Base-by-base conservation (phyloP, 2,329 filamentous ascomycete genomes). In the Curvularia sp. region DNA sequence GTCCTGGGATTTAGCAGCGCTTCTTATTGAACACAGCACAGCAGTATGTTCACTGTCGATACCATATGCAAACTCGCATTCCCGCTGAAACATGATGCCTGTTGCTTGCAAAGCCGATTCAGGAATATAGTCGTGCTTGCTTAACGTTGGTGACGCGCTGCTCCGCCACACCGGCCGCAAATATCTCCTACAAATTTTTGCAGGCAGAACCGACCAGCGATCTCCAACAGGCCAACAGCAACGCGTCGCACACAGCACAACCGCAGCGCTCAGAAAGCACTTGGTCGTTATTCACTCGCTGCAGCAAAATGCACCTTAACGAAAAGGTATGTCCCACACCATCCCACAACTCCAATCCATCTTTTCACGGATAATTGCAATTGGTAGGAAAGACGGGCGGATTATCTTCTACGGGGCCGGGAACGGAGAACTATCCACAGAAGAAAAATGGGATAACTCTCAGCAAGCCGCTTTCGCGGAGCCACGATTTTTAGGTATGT, bases 301-400 rank as follows among this genome's bases (percentile, higher is more conserved):
- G 33, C 33, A 35, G 15, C n/a, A 35, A 35, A 35, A 15, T 12
- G 7, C 30, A 31, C 12, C 12, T 13, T 22, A 18, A 47, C 2
- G 57, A 53, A 52, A 60, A 55, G 49, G 26, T 49, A 73, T 77
- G 74, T 77, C 73, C 72, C 76, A 75, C 70, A 71, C 73, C 75
- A 76, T 77, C 76, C 76, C 76, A 78, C 76, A 78, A 77, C 75
- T 75, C 69, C 71, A 64, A 66, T 75, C 76, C 74, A 78, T 75
- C 71, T 75, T 77, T 75, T 73, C 73, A 77, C 75, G 74, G 74
- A 75, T 65, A 61, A 50, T 55, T 67, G 71, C 66, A 76, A 65
- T 75, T 78, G 75, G 67, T 74, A 74, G 71, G 75, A 76, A 74
- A 72, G 70, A 75, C 74, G 74, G 69, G 62, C 70, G 74, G 68